A percentile compares a stretch with the other conserved stretches of the same genome.
Conservation (phyloP, 202 grass and related monocot species). For the Saccharum hybrid region DNA sequence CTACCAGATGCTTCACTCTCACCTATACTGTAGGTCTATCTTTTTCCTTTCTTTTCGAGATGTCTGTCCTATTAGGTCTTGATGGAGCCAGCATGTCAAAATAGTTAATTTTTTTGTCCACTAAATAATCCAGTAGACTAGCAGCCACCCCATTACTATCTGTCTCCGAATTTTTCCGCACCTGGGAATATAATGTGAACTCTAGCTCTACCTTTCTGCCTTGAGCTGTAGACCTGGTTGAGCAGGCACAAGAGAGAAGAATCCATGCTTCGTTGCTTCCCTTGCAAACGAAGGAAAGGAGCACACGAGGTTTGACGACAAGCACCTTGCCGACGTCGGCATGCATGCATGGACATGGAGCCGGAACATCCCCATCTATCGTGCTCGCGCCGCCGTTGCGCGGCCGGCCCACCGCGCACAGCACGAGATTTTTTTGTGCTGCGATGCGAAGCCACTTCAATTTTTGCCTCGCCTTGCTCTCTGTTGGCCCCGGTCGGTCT, state of each 20-base stretch:
- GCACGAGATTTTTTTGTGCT: not conserved
- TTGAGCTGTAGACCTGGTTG: not conserved
- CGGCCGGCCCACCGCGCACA: slow-evolving; percentile 12
- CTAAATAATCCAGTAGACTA: not conserved
- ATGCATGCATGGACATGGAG: slow-evolving; percentile 6
- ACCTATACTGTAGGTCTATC: not conserved
- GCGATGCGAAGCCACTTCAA: not conserved
- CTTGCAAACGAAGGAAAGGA: slow-evolving; percentile 43
- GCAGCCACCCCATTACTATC: not conserved
- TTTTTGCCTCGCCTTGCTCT: not conserved
- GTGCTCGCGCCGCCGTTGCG: not conserved
- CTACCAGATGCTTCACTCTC: not conserved
- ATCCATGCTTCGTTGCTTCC: slow-evolving; percentile 25
- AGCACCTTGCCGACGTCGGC: slow-evolving; percentile 41
- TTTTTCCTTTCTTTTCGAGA: not conserved
- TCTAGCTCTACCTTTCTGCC: not conserved
- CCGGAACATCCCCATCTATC: not conserved
- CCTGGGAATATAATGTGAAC: slow-evolving; percentile 11
- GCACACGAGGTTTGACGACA: slow-evolving; percentile 44
- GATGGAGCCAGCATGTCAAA: not conserved
- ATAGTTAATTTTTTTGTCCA: not conserved
- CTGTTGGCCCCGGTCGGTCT: not conserved
- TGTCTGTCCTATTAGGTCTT: not conserved
- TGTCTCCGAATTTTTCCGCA: not conserved
- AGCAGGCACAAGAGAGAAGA: slow-evolving; percentile 11